Conservation (phyloP, 2,329 filamentous ascomycete genomes). For the Phialemoniopsis sp. region DNA sequence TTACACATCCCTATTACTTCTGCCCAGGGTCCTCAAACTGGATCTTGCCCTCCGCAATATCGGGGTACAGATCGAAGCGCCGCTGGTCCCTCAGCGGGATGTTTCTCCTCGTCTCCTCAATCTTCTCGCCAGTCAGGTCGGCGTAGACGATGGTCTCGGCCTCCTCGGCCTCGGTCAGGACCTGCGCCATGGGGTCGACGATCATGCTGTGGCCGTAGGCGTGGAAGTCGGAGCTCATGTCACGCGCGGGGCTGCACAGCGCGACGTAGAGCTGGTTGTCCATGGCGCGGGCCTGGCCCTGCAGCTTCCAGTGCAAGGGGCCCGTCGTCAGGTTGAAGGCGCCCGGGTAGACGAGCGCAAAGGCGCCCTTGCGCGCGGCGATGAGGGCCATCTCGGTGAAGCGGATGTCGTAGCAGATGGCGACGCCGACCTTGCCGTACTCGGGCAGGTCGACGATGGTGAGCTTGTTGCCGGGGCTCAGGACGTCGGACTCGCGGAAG, state of each 20-base stretch:
- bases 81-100: constrained; percentile 84
- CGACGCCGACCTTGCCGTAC: constrained; percentile 82
- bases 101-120: constrained; percentile 72
- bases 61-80: constrained; percentile 92
- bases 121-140: constrained; percentile 62
- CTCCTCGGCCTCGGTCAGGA: constrained; percentile 78
- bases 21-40: constrained; percentile 20
- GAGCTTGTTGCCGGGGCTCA: constrained; percentile 79
- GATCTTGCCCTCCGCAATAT: constrained; percentile 65
- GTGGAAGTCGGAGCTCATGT: constrained; percentile 72
- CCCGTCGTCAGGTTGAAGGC: constrained; percentile 96
- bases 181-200: constrained; percentile 78
- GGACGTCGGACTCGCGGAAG: constrained; percentile 86
- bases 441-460: constrained; percentile 83
- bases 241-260: constrained; percentile 85
- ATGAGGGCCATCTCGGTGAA: constrained; percentile 93
- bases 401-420: constrained; percentile 96
- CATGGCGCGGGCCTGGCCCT: constrained; percentile 76
- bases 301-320: constrained; percentile 83
- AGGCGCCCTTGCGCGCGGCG: constrained; percentile 80
- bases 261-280: constrained; percentile 96
- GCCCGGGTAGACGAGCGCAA: constrained; percentile 88
- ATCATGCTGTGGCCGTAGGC: constrained; percentile 92
- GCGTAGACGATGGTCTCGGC: constrained; percentile 71
- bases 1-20: no score